These are phyloP conservation scores for Antitrichia curtipendula DNA, from an alignment of 225 moss, liverwort and hornwort genomes.

Conservation along the genomic window DNA sequence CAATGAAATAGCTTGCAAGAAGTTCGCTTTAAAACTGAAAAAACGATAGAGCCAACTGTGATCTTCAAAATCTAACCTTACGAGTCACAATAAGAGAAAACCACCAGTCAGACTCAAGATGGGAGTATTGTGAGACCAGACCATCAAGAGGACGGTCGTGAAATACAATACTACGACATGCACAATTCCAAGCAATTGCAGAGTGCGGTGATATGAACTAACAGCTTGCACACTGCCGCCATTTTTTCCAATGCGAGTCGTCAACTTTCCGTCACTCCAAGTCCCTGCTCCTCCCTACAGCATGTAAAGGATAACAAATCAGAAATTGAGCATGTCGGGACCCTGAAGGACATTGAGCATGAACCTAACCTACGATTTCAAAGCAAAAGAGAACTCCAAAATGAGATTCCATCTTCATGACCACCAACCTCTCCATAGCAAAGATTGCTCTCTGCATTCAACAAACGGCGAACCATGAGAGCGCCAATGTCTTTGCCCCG, in stretches of 20 bases:
- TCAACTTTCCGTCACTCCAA: conserved; percentile 99
- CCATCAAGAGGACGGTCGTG: neutral
- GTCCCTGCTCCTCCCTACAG: conserved; percentile 97
- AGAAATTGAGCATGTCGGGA: neutral
- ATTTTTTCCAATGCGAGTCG: conserved; percentile 95
- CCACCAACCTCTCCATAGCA: conserved; percentile 86
- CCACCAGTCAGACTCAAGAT: neutral
- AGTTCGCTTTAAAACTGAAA: neutral
- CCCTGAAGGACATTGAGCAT: neutral
- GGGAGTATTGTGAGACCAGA: neutral
- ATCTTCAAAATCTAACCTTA: neutral
- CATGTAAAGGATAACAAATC: neutral
- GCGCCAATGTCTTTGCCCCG: conserved; percentile 91
- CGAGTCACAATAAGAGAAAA: neutral
- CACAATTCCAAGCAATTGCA: neutral
- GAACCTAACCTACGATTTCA: neutral
- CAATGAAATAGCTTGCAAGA: neutral
- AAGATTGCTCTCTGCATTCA: conserved; percentile 83
- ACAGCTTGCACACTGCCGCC: conserved; percentile 96
- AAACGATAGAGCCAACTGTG: neutral
- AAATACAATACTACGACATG: neutral
- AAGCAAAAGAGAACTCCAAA: neutral
- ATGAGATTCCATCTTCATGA: neutral
- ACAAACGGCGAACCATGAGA: conserved; percentile 67
- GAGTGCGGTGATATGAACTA: conserved; percentile 11